Conservation (phyloP, 2,329 filamentous ascomycete genomes). For the Zymoseptoria brevis region DNA sequence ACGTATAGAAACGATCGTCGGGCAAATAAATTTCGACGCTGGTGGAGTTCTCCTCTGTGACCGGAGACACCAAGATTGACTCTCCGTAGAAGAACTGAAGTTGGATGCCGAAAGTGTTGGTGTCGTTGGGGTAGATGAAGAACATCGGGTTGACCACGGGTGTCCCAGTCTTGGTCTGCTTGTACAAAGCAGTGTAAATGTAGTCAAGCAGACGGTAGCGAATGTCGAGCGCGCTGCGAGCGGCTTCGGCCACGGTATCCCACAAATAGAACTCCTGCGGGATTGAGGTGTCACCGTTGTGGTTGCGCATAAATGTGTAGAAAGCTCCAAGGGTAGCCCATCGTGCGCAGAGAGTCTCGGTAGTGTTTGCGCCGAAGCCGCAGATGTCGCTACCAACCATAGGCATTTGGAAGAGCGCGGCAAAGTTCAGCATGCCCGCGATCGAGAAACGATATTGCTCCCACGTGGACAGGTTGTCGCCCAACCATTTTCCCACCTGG, state of each 20-base stretch:
- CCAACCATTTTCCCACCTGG: slow-evolving; percentile 54
- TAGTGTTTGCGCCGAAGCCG: slow-evolving; percentile 61
- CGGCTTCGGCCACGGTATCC: slow-evolving; percentile 53
- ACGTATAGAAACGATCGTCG: slow-evolving; percentile 52
- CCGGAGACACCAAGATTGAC: slow-evolving; percentile 48
- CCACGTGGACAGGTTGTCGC: slow-evolving; percentile 38
- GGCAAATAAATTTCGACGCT: slow-evolving; percentile 49
- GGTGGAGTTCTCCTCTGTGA: slow-evolving; percentile 45
- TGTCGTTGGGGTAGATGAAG: slow-evolving; percentile 58
- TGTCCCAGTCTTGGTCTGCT: slow-evolving; percentile 51
- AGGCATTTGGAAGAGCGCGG: slow-evolving; percentile 39
- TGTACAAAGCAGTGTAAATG: slow-evolving; percentile 62
- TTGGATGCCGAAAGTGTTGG: slow-evolving; percentile 43
- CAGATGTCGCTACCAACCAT: slow-evolving; percentile 58
- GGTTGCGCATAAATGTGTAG: slow-evolving; percentile 66
- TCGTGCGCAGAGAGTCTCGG: slow-evolving; percentile 61
- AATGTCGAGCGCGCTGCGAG: slow-evolving; percentile 58
- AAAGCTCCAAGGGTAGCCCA: slow-evolving; percentile 68
- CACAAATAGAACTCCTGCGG: slow-evolving; percentile 66
- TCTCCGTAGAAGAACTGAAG: slow-evolving; percentile 53
- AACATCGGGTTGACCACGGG: slow-evolving; percentile 63
- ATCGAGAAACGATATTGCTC: slow-evolving; percentile 22
- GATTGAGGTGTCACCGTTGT: slow-evolving; percentile 48
- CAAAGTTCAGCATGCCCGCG: slow-evolving; percentile 37
- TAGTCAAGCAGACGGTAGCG: slow-evolving; percentile 68